Conservation (phyloP, 1,139 yeast species). For the Trichomonascaceae sp. region DNA sequence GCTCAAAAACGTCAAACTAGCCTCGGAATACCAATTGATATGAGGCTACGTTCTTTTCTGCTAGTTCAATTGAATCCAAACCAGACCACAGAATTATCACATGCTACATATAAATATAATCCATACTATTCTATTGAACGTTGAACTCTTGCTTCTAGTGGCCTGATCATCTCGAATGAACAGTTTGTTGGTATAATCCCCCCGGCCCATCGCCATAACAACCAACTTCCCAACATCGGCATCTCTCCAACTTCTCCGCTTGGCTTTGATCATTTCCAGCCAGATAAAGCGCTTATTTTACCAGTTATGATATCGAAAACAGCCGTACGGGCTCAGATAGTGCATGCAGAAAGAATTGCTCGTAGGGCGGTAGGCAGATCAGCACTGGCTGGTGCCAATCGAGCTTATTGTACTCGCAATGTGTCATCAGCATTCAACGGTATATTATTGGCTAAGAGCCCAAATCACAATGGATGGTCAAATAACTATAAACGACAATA, state of each 20-base stretch:
- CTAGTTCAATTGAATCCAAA: too few relatives aligned
- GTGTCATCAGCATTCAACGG: conserved; percentile 4
- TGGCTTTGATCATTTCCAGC: neutral
- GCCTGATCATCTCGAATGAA: neutral
- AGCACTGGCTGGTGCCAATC: neutral
- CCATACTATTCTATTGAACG: too few relatives aligned
- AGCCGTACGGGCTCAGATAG: neutral
- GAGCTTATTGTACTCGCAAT: neutral
- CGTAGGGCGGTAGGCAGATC: neutral
- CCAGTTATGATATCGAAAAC: neutral
- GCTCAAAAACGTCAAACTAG: too few relatives aligned
- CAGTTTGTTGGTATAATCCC: neutral
- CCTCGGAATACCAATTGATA: too few relatives aligned
- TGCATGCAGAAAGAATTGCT: neutral
- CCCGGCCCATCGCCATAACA: neutral
- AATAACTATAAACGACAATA: neutral
- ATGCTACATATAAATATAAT: too few relatives aligned
- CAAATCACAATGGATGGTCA: neutral
- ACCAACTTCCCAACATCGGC: neutral
- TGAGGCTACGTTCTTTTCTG: too few relatives aligned
- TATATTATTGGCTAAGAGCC: conserved; percentile 1
- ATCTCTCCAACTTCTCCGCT: neutral
- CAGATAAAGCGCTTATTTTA: neutral
- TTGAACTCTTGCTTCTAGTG: neutral
- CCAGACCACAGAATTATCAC: too few relatives aligned